Percentiles rank a stretch among this genome's conserved stretches.
Evolutionary conservation across 352 stramenopile species (phyloP).

Genomic region (Blastocystis sp.): DNA sequence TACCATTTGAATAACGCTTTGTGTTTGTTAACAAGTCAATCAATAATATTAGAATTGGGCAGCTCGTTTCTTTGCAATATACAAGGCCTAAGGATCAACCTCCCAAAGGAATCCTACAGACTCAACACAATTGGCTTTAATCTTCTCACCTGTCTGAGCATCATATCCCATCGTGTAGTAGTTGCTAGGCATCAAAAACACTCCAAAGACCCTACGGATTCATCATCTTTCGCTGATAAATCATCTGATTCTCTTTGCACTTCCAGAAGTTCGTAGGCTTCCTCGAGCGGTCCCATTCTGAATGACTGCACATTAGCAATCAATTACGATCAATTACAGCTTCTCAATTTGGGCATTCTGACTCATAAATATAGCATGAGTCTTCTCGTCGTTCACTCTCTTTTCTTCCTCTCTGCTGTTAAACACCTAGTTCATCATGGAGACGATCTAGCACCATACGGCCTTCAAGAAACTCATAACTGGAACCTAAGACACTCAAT

Average conservation of each 20-base stretch:
- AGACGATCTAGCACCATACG: neutral
- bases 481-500: neutral
- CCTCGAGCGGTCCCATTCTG: conserved; percentile 57
- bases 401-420: conserved; percentile 52
- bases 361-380: conserved; percentile 39
- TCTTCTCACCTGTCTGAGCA: conserved; percentile 52
- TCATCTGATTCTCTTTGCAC: conserved; percentile 53
- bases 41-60: conserved; percentile 29
- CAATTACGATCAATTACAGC: neutral
- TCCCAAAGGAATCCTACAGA: neutral
- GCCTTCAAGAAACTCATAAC: conserved; percentile 58
- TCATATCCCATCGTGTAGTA: conserved; percentile 59
- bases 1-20: conserved; percentile 52
- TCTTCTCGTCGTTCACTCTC: conserved; percentile 50
- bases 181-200: conserved; percentile 1
- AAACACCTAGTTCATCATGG: neutral
- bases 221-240: conserved; percentile 50
- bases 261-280: conserved; percentile 62
- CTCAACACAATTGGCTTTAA: conserved; percentile 53
- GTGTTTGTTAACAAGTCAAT: neutral
- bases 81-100: conserved; percentile 35
- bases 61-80: conserved; percentile 61
- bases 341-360: conserved; percentile 33
- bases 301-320: neutral
- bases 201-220: neutral